A percentile compares a stretch with the other conserved stretches of the same genome.
Conservation (phyloP, 2,329 filamentous ascomycete genomes). For the Aspergillus fructus region DNA sequence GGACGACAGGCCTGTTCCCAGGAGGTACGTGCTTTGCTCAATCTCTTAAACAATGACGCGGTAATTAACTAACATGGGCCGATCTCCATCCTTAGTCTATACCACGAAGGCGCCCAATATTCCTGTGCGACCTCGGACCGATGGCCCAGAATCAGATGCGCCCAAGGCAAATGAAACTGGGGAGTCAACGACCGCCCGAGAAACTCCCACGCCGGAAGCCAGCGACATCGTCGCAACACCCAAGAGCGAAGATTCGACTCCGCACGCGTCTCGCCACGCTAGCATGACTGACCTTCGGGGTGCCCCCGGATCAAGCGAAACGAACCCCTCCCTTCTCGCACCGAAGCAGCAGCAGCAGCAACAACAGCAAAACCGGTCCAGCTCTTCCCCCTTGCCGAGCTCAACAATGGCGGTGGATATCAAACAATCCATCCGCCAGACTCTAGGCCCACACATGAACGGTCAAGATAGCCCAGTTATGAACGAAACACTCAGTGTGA, state of each 20-base stretch:
- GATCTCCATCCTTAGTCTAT: slow-evolving; percentile 22
- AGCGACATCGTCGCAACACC: slow-evolving; percentile 25
- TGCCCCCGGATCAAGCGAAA: slow-evolving; percentile 19
- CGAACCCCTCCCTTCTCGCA: slow-evolving; percentile 18
- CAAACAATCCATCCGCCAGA: slow-evolving; percentile 46
- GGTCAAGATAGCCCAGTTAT: slow-evolving; percentile 72
- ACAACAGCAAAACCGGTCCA: slow-evolving; percentile 28
- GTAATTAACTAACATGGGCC: neutral
- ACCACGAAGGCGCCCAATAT: slow-evolving; percentile 26
- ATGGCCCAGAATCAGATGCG: slow-evolving; percentile 15
- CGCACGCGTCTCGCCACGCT: slow-evolving; percentile 41
- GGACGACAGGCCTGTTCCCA: slow-evolving; percentile 48
- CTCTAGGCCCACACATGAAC: slow-evolving; percentile 48
- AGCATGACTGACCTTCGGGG: slow-evolving; percentile 32
- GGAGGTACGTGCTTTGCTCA: slow-evolving; percentile 37
- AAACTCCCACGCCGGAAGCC: slow-evolving; percentile 16
- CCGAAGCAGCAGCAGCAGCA: slow-evolving; percentile 27
- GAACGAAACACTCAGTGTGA: slow-evolving; percentile 92
- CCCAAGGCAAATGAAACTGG: slow-evolving; percentile 11
- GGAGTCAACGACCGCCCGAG: slow-evolving; percentile 13
- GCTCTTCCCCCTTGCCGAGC: slow-evolving; percentile 38
- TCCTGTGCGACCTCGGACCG: slow-evolving; percentile 20
- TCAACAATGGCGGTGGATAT: slow-evolving; percentile 37
- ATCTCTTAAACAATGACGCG: neutral
- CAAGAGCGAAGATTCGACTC: slow-evolving; percentile 38